Percentiles rank a stretch among this genome's conserved stretches.
phyloP scores from a whole-genome alignment of 2,329 filamentous ascomycete species.

The Coccinonectria pachysandricola region DNA sequence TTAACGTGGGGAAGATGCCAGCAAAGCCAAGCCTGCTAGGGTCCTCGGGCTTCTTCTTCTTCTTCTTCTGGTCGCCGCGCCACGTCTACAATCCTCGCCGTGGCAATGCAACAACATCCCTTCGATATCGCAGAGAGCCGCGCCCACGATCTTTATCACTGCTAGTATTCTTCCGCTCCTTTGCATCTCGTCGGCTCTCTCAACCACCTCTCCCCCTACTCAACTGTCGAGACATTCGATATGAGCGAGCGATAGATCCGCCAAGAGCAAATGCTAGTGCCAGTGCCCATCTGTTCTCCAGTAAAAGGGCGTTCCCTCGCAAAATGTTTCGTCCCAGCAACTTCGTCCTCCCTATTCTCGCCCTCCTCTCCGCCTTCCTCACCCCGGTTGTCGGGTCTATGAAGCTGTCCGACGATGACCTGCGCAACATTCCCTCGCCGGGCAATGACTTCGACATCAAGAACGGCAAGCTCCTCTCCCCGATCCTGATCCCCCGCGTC shows the following conservation, averaged over 20 bases:
- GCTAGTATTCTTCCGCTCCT: too few relatives aligned
- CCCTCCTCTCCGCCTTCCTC: constrained; percentile 12
- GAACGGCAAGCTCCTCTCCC: constrained; percentile 65
- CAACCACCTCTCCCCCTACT: too few relatives aligned
- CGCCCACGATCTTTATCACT: too few relatives aligned
- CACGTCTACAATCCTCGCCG: too few relatives aligned
- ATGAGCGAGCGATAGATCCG: constrained; percentile 1
- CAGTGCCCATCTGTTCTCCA: constrained; percentile 3
- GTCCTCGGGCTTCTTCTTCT: too few relatives aligned
- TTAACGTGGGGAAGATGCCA: too few relatives aligned
- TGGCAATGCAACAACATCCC: too few relatives aligned
- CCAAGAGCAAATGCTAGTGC: too few relatives aligned
- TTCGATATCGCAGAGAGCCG: too few relatives aligned
- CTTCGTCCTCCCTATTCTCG: constrained; percentile 10
- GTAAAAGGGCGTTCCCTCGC: constrained; percentile 4
- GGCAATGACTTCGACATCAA: constrained; percentile 70
- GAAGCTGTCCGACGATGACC: constrained; percentile 61
- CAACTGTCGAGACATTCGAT: constrained; percentile 1
- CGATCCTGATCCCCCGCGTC: constrained; percentile 79
- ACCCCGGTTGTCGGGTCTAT: constrained; percentile 29
- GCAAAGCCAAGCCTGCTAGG: too few relatives aligned
- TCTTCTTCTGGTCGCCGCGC: too few relatives aligned
- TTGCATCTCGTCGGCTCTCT: too few relatives aligned
- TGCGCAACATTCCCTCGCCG: constrained; percentile 61
- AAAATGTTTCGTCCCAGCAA: constrained; percentile 12